These are phyloP conservation scores for Zymoseptoria brevis DNA, from an alignment of 2,329 filamentous ascomycete species.

Conservation along the genomic window DNA sequence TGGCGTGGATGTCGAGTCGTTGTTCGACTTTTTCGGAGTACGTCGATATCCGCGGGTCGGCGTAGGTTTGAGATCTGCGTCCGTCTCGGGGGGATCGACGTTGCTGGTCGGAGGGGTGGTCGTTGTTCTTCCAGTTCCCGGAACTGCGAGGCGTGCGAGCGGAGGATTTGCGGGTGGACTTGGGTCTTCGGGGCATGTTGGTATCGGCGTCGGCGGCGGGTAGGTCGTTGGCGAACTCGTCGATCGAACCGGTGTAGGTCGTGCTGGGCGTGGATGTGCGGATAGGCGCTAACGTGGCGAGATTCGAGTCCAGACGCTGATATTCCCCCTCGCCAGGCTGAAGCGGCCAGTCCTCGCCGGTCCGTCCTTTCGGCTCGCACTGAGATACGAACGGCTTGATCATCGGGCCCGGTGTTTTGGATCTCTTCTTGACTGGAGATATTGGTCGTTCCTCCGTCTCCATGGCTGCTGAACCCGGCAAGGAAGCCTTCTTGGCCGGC, in stretches of 20 bases:
- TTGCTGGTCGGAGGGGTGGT: neutral
- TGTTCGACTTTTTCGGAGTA: conserved; percentile 21
- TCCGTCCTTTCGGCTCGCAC: conserved; percentile 16
- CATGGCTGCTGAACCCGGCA: no score
- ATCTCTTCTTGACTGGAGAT: conserved; percentile 16
- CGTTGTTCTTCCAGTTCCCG: conserved; percentile 3
- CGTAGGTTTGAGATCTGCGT: neutral
- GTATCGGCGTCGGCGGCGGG: conserved; percentile 7
- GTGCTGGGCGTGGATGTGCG: conserved; percentile 12
- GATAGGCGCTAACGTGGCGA: neutral
- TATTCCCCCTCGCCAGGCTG: conserved; percentile 18
- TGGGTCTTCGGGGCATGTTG: conserved; percentile 14
- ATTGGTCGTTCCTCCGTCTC: conserved; percentile 7
- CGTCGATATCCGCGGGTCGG: conserved; percentile 4
- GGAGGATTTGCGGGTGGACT: conserved; percentile 10
- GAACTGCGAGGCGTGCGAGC: conserved; percentile 9
- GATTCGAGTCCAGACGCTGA: conserved; percentile 19
- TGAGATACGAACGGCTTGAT: conserved; percentile 13
- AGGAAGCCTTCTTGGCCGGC: conserved; percentile 2
- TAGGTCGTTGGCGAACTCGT: conserved; percentile 16
- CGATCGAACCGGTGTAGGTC: conserved; percentile 25
- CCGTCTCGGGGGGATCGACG: no score
- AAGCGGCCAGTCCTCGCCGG: conserved; percentile 12
- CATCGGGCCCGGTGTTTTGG: conserved; percentile 8
- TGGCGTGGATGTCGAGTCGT: conserved; percentile 25